These are phyloP conservation scores for Fusarium subglutinans DNA, from an alignment of 2,329 filamentous ascomycete genomes.

Conservation along the genomic window DNA sequence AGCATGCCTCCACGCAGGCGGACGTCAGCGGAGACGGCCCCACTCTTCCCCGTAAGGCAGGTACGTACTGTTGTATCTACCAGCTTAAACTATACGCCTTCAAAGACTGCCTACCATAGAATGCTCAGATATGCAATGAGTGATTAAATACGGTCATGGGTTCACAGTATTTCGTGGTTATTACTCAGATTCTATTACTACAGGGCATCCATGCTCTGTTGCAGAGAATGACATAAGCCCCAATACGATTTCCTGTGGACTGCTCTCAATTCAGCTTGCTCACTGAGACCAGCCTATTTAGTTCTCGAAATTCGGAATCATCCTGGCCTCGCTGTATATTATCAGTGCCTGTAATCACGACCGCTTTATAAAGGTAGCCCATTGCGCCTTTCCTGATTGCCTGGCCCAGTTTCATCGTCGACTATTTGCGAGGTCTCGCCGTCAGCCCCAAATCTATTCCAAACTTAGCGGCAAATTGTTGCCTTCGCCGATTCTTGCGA, in stretches of 20 bases:
- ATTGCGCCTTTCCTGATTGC: not conserved
- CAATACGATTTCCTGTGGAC: not conserved
- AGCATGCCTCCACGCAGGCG: constrained; percentile 20
- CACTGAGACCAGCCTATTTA: not conserved
- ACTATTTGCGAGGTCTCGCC: not conserved
- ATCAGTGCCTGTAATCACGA: not conserved
- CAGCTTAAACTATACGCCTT: not conserved
- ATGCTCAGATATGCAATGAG: not conserved
- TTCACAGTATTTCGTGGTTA: not conserved
- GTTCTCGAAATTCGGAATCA: not conserved
- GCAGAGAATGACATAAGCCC: not conserved
- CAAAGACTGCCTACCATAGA: not conserved
- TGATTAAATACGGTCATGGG: no score
- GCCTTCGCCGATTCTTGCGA: constrained; percentile 12
- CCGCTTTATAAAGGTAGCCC: not conserved
- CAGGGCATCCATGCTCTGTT: not conserved
- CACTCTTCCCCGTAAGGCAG: constrained; percentile 30
- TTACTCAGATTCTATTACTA: not conserved
- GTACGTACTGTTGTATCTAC: constrained; percentile 21
- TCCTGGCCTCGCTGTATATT: not conserved
- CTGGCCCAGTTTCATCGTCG: not conserved
- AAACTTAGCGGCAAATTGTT: constrained; percentile 29
- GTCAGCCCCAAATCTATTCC: constrained; percentile 27
- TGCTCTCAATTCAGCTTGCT: not conserved
- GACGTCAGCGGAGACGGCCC: constrained; percentile 38